Evolutionary conservation across 2,329 filamentous ascomycete species (phyloP).

Genomic region (Aspergillus pseudoterreus): DNA sequence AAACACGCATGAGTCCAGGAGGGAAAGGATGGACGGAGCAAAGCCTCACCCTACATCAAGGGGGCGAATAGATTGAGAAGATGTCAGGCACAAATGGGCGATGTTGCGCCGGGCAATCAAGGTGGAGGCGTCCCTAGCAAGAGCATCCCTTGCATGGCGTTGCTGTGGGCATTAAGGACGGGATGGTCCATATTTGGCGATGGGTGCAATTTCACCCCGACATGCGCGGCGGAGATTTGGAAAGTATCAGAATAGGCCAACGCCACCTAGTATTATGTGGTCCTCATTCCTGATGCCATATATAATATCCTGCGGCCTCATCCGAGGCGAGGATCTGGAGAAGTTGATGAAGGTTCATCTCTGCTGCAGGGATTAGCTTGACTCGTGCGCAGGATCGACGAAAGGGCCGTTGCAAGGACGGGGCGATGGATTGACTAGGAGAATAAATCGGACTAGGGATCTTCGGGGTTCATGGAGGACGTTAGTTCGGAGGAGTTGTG

Average conservation of each 20-base stretch:
- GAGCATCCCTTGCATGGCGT: constrained; percentile 25
- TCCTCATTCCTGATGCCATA: no score
- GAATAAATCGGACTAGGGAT: background rate
- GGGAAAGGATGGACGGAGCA: constrained; percentile 9
- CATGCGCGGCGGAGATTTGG: constrained; percentile 10
- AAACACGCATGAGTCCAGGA: constrained; percentile 24
- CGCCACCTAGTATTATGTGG: constrained; percentile 7
- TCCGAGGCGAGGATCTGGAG: no score
- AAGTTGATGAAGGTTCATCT: background rate
- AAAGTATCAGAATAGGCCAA: constrained; percentile 9
- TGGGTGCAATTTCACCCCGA: constrained; percentile 12
- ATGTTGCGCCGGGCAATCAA: constrained; percentile 26
- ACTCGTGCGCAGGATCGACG: background rate
- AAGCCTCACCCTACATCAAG: constrained; percentile 2
- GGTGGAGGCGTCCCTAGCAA: constrained; percentile 18
- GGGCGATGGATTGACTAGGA: background rate
- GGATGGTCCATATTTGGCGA: constrained; percentile 17
- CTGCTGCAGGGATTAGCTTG: background rate
- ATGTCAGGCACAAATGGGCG: constrained; percentile 9
- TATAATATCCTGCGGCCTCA: no score
- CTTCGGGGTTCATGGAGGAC: background rate
- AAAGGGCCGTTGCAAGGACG: constrained; percentile 1
- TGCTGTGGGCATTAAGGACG: constrained; percentile 13
- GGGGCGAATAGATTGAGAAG: constrained; percentile 7
- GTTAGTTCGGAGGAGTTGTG: background rate